Evolutionary conservation across 2,329 filamentous ascomycete genomes (phyloP), one percentile per base, ranked within the genome.

Genomic region (Elsinoe australis): DNA sequence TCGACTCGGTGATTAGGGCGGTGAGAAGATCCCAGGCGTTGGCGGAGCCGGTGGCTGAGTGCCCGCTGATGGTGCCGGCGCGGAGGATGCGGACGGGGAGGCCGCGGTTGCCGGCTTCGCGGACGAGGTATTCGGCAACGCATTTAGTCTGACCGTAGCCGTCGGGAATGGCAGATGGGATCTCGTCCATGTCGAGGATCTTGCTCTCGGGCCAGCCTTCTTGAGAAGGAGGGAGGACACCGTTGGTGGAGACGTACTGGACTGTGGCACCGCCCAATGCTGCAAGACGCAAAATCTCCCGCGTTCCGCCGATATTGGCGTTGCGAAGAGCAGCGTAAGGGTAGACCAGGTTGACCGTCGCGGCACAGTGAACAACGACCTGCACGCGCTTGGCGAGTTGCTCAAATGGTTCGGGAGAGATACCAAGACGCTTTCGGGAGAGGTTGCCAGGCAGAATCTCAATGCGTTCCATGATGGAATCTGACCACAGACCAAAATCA

Each of bases 101-200:
- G 7, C 83, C 83, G 29, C 83, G 77, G 19, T 75, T 74, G 19
- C 75, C 75, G 7, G 85, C 83, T 59, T 87, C 82, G 8, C 78
- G 71, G 6, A 86, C 80, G 2, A 88, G 78, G 61, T 83, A 79
- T 61, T 88, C 84, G 2, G 84, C 83, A 22, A 85, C 84, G 84
- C 85, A 88, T 60, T 88, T 88, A 0, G 83, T 86, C 64, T 87
- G 84, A 0, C 83, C 83, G 53, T 88, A 88, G 1, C 84, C 84
- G 57, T 87, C 83, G 1, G 75, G 66, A 4, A 88, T 69, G 61
- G 83, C 83, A 34, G 71, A 75, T 0, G 83, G 80, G 1, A 88
- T 84, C 38, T 82, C 77, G 9, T 83, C 76, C 3, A 85, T 73
- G 22, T 74, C 71, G 12, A 89, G 69, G 67, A 82, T 80, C 7